phyloP scores from a whole-genome alignment of 768 basidiomycete species.

The Trametes maxima region DNA sequence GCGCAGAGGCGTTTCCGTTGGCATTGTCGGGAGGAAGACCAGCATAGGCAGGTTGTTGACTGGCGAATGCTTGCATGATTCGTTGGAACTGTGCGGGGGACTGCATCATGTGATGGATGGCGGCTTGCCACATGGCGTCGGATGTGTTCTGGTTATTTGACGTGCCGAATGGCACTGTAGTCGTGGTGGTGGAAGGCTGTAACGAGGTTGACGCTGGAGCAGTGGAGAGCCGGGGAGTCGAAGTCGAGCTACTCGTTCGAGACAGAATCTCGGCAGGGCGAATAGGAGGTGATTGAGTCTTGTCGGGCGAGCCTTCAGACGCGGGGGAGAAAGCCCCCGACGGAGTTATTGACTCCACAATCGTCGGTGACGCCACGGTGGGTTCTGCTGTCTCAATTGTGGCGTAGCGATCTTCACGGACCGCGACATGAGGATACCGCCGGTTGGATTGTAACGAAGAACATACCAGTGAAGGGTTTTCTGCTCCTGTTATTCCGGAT shows the following conservation, averaged over 20 bases:
- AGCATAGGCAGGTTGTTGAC: slow-evolving; percentile 25
- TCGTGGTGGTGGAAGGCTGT: slow-evolving; percentile 8
- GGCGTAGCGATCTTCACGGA: slow-evolving; percentile 41
- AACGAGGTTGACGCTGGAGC: not conserved
- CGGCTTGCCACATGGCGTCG: slow-evolving; percentile 48
- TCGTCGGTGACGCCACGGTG: slow-evolving; percentile 39
- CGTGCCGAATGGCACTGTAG: slow-evolving; percentile 5
- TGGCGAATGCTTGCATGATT: slow-evolving; percentile 38
- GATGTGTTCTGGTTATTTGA: slow-evolving; percentile 35
- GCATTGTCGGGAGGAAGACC: slow-evolving; percentile 10
- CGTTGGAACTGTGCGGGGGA: slow-evolving; percentile 61
- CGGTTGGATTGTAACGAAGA: not conserved
- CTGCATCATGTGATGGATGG: slow-evolving; percentile 52
- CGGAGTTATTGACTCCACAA: slow-evolving; percentile 27
- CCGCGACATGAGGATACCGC: not conserved
- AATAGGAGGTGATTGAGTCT: slow-evolving; percentile 1
- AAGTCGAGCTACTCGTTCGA: slow-evolving; percentile 2
- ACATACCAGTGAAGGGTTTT: slow-evolving; percentile 22
- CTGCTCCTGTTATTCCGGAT: not conserved
- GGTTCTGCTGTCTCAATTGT: slow-evolving; percentile 51
- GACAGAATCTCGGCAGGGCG: slow-evolving; percentile 8
- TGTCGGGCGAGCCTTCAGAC: slow-evolving; percentile 2
- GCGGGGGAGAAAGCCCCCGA: slow-evolving; percentile 34
- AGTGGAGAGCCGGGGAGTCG: slow-evolving; percentile 6
- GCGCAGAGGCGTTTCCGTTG: not conserved